phyloP scores from a whole-genome alignment of 148 eudicot genomes.

The Rhododendron kiyosumense region DNA sequence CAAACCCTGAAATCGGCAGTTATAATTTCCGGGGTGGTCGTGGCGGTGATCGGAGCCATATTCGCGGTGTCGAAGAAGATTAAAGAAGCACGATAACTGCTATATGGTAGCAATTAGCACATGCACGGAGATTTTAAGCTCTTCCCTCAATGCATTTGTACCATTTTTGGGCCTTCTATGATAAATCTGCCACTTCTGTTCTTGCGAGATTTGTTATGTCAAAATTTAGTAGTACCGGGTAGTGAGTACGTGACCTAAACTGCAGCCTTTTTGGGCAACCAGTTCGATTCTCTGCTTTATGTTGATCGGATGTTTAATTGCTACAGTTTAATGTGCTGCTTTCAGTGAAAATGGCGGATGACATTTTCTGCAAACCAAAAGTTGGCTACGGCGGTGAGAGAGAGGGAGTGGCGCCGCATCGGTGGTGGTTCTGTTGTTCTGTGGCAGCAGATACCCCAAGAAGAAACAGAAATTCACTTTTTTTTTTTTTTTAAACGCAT shows the following conservation, averaged over 20 bases:
- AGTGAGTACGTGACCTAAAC: not conserved
- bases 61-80: not conserved
- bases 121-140: not conserved
- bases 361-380: not conserved
- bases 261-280: not conserved
- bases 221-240: not conserved
- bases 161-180: not conserved
- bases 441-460: too few relatives aligned
- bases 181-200: not conserved
- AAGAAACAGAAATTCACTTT: too few relatives aligned
- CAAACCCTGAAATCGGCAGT: conserved; percentile 5
- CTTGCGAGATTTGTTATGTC: not conserved
- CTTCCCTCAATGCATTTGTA: not conserved
- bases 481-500: too few relatives aligned
- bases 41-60: conserved; percentile 8
- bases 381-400: not conserved
- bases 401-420: not conserved
- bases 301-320: too few relatives aligned
- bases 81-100: not conserved
- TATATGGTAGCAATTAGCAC: not conserved
- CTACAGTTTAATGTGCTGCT: not conserved
- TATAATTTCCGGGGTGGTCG: not conserved
- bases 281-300: not conserved
- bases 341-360: not conserved
- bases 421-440: too few relatives aligned